phyloP scores from a whole-genome alignment of 768 basidiomycete species.

The Trametes cubensis region DNA sequence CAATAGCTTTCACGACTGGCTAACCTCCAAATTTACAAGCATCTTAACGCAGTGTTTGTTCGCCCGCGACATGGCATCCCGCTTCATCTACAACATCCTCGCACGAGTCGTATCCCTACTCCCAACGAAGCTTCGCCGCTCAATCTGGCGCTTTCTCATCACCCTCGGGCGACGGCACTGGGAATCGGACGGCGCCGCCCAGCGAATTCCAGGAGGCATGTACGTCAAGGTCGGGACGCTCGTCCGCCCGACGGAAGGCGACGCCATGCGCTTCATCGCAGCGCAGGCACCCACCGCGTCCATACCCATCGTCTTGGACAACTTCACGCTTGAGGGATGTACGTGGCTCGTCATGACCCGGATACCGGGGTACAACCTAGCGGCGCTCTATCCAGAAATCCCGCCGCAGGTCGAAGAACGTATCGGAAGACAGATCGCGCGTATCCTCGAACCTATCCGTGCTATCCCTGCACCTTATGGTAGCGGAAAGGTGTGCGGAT shows the following conservation, averaged over 20 bases:
- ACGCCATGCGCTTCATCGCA: constrained; percentile 15
- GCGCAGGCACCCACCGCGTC: constrained; percentile 19
- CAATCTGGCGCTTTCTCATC: neutral
- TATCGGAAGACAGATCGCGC: constrained; percentile 5
- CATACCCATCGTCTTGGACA: constrained; percentile 25
- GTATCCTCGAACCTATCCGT: constrained; percentile 14
- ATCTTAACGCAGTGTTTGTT: too few species aligned
- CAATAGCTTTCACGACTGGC: too few species aligned
- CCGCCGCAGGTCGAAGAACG: constrained; percentile 2
- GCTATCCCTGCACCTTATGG: constrained; percentile 1
- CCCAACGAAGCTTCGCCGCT: neutral
- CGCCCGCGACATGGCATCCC: constrained; percentile 10
- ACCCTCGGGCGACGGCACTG: neutral
- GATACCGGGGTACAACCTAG: constrained; percentile 15
- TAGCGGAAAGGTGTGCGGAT: constrained; percentile 19
- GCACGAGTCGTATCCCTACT: neutral
- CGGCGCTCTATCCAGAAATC: neutral
- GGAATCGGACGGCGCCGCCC: neutral
- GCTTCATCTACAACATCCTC: neutral
- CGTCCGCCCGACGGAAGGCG: constrained; percentile 19
- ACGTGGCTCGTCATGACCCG: constrained; percentile 22
- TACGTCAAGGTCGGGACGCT: constrained; percentile 20
- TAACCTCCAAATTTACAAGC: too few species aligned
- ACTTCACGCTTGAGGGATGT: constrained; percentile 8
- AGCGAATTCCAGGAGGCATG: constrained; percentile 16